Percentiles rank a stretch among this genome's conserved stretches.
These are phyloP conservation scores for Hypomontagnella submonticulosa DNA, from an alignment of 495 filamentous ascomycete species.

Conservation along the genomic window DNA sequence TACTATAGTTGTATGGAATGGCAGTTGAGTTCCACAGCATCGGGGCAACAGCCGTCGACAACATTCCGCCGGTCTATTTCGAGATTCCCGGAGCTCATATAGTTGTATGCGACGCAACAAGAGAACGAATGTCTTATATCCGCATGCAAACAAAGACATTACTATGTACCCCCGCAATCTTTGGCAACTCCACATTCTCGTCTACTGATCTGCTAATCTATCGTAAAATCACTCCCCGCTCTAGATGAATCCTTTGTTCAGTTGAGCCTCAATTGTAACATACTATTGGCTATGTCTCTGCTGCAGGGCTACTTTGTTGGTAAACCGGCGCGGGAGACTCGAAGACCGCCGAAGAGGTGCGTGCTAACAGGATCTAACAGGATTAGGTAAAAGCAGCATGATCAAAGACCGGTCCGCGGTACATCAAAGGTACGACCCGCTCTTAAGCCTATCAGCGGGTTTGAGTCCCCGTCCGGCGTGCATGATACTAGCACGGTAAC, in stretches of 20 bases:
- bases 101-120: neutral
- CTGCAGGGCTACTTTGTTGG: slow-evolving; percentile 20
- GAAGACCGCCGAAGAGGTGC: neutral
- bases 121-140: slow-evolving; percentile 24
- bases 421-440: slow-evolving; percentile 29
- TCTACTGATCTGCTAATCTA: slow-evolving; percentile 11
- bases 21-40: slow-evolving; percentile 34
- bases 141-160: slow-evolving; percentile 34
- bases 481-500: no score
- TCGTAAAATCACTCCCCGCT: slow-evolving; percentile 24
- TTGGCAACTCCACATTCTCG: slow-evolving; percentile 10
- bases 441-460: slow-evolving; percentile 34
- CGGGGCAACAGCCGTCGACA: slow-evolving; percentile 34
- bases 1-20: slow-evolving; percentile 25
- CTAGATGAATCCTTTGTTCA: slow-evolving; percentile 14
- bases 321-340: slow-evolving; percentile 12
- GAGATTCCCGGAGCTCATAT: slow-evolving; percentile 16
- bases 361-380: slow-evolving; percentile 7
- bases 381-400: slow-evolving; percentile 26
- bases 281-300: slow-evolving; percentile 23
- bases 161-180: slow-evolving; percentile 31
- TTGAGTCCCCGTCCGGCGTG: slow-evolving; percentile 13
- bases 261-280: slow-evolving; percentile 39
- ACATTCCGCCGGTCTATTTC: slow-evolving; percentile 43
- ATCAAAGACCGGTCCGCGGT: slow-evolving; percentile 3